Evolutionary conservation across 352 stramenopile species (phyloP), one percentile per base, ranked within the genome.

Genomic region (Pythium scleroteichum): DNA sequence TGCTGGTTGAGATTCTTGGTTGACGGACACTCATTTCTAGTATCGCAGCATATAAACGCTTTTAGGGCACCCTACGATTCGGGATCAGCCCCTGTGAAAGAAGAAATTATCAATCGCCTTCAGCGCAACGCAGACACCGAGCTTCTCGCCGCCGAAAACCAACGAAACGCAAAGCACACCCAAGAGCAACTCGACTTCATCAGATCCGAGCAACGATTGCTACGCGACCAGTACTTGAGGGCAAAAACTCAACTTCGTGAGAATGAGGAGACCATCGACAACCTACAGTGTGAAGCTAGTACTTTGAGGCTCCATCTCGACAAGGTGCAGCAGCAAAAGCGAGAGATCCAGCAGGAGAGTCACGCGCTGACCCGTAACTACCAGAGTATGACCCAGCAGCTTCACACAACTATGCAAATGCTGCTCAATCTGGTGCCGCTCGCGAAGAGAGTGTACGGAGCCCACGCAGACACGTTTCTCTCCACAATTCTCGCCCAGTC

Each of bases 361-460:
- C 75, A 82, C 9, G 60, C 85, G 10, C 65, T 88, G 17, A 77
- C 79, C 1, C 79, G 73, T 53, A 92, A 87, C 53, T 78, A 89
- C 44, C 79, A 88, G 57, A 78, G 68, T 20, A 86, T 92, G 76
- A 87, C 78, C 1, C 70, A 76, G 16, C 82, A 92, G 52, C 69
- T 92, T 0, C 79, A 92, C 55, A 89, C 77, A 23, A 87, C 78
- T 1, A 79, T 87, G 59, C 76, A 92, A 29, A 87, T 90, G 73
- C 63, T 92, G 27, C 68, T 92, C 26, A 89, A 79, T 40, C 64
- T 92, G 40, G 79, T 88, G 4, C 82, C 82, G 1, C 65, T 92
- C 13, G 64, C 56, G 1, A 66, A 53, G 26, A 50, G 86, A 76
- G 82, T 92, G 4, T 89, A 90, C 46, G 78, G 82, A 3, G 46